phyloP scores from a whole-genome alignment of 2,329 filamentous ascomycete species.

The Arthrobotrys musiformis region DNA sequence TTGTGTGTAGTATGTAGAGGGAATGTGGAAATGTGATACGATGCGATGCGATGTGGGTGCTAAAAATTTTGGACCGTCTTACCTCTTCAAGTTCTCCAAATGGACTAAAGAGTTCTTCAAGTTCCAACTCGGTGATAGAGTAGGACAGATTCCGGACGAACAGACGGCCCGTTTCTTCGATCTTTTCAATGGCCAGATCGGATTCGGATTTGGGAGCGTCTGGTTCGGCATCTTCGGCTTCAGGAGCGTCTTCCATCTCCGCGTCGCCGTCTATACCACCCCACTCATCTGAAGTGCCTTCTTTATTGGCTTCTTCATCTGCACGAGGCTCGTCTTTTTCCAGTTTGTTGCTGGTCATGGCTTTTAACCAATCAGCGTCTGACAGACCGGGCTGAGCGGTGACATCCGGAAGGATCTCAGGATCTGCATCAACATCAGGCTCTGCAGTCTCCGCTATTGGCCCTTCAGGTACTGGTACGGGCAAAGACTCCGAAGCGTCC shows the following conservation, averaged over 20 bases:
- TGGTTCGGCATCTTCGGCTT: slow-evolving; percentile 58
- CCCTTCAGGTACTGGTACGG: slow-evolving; percentile 52
- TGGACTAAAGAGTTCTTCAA: slow-evolving; percentile 75
- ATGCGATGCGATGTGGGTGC: not conserved
- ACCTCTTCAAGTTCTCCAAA: slow-evolving; percentile 89
- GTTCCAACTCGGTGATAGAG: slow-evolving; percentile 78
- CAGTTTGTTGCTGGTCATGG: slow-evolving; percentile 84
- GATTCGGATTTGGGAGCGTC: slow-evolving; percentile 61
- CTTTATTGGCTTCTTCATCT: slow-evolving; percentile 46
- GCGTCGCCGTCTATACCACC: slow-evolving; percentile 53
- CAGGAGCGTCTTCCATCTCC: slow-evolving; percentile 53
- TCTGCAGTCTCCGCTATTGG: slow-evolving; percentile 25
- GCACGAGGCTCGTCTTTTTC: slow-evolving; percentile 68
- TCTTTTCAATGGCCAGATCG: slow-evolving; percentile 68
- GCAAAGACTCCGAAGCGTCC: not conserved
- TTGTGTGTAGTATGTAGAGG: slow-evolving; percentile 48
- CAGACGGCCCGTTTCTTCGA: slow-evolving; percentile 78
- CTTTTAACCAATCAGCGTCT: slow-evolving; percentile 91
- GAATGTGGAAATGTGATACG: too few relatives aligned
- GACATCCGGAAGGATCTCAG: slow-evolving; percentile 37
- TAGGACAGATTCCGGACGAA: slow-evolving; percentile 93
- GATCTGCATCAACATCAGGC: slow-evolving; percentile 3
- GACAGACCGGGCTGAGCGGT: slow-evolving; percentile 25
- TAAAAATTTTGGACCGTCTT: slow-evolving; percentile 64
- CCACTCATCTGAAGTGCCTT: slow-evolving; percentile 40